A percentile compares a stretch with the other conserved stretches of the same genome.
These are phyloP conservation scores for Trametes cinnabarina DNA, from an alignment of 768 basidiomycete genomes.

Conservation along the genomic window DNA sequence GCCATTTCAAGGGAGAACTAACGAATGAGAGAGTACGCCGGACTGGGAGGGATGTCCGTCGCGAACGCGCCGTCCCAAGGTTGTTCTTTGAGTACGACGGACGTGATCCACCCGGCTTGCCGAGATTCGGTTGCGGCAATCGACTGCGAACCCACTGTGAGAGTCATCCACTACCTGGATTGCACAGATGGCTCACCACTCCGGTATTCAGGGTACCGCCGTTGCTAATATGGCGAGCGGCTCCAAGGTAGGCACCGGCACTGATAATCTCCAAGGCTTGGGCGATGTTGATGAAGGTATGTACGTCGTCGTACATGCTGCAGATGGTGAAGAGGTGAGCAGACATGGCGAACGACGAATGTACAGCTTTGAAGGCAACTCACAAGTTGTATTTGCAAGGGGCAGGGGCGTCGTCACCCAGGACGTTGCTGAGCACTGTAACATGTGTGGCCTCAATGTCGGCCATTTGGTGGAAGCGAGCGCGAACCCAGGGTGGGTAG, in stretches of 20 bases:
- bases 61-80: slow-evolving; percentile 51
- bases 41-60: slow-evolving; percentile 28
- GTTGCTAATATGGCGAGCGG: slow-evolving; percentile 39
- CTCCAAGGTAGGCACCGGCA: slow-evolving; percentile 58
- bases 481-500: slow-evolving; percentile 47
- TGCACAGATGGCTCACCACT: slow-evolving; percentile 38
- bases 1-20: not conserved
- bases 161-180: not conserved
- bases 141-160: slow-evolving; percentile 2
- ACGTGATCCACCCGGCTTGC: slow-evolving; percentile 50
- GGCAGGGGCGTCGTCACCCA: slow-evolving; percentile 44
- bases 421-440: slow-evolving; percentile 42
- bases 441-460: slow-evolving; percentile 58
- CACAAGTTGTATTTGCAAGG: slow-evolving; percentile 66
- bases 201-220: slow-evolving; percentile 49
- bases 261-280: slow-evolving; percentile 51
- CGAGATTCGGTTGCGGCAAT: slow-evolving; percentile 58
- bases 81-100: slow-evolving; percentile 37
- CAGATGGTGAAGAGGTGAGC: no score
- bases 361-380: no score
- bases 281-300: slow-evolving; percentile 44
- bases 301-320: slow-evolving; percentile 42
- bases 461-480: slow-evolving; percentile 49
- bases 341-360: no score
- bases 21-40: slow-evolving; percentile 46